Evolutionary conservation across 1,284 basidiomycete species (phyloP).

Genomic region (Papiliotrema fonsecae): DNA sequence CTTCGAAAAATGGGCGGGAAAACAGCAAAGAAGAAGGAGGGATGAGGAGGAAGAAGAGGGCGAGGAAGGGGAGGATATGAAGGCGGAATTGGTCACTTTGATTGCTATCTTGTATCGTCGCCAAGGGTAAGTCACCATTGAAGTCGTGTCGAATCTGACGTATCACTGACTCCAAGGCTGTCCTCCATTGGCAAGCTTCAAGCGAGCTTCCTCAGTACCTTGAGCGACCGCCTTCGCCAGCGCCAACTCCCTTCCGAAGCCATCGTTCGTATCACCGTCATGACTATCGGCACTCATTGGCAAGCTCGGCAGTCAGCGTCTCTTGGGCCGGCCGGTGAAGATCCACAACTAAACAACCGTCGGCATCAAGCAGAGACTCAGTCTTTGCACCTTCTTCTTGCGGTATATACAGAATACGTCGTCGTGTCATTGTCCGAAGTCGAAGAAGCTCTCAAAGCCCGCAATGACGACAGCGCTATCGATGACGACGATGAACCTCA

Average conservation of each 20-base stretch:
- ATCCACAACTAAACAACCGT: slow-evolving; percentile 15
- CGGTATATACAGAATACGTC: slow-evolving; percentile 63
- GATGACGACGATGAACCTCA: slow-evolving; percentile 43
- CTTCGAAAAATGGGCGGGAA: slow-evolving; percentile 50
- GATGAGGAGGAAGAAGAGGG: slow-evolving; percentile 52
- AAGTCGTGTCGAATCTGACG: background rate
- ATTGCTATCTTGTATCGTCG: slow-evolving; percentile 47
- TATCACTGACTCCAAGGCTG: slow-evolving; percentile 35
- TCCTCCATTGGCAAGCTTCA: slow-evolving; percentile 21
- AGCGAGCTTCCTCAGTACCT: slow-evolving; percentile 9
- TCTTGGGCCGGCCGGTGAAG: slow-evolving; percentile 5
- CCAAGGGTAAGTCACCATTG: slow-evolving; percentile 44
- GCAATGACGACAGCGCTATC: slow-evolving; percentile 22
- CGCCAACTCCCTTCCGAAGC: slow-evolving; percentile 69
- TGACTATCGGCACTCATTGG: slow-evolving; percentile 74
- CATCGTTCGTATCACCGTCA: slow-evolving; percentile 68
- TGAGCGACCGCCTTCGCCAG: slow-evolving; percentile 56
- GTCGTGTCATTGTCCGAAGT: slow-evolving; percentile 59
- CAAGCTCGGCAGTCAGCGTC: slow-evolving; percentile 57
- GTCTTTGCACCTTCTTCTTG: slow-evolving; percentile 68
- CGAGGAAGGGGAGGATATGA: slow-evolving; percentile 54
- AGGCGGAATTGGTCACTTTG: slow-evolving; percentile 65
- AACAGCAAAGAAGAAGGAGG: slow-evolving; percentile 11
- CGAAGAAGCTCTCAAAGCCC: slow-evolving; percentile 33
- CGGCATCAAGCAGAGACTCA: slow-evolving; percentile 57